Percentiles rank a stretch among this genome's conserved stretches.
phyloP scores from a whole-genome alignment of 768 basidiomycete genomes.

The Trametes gibbosa region DNA sequence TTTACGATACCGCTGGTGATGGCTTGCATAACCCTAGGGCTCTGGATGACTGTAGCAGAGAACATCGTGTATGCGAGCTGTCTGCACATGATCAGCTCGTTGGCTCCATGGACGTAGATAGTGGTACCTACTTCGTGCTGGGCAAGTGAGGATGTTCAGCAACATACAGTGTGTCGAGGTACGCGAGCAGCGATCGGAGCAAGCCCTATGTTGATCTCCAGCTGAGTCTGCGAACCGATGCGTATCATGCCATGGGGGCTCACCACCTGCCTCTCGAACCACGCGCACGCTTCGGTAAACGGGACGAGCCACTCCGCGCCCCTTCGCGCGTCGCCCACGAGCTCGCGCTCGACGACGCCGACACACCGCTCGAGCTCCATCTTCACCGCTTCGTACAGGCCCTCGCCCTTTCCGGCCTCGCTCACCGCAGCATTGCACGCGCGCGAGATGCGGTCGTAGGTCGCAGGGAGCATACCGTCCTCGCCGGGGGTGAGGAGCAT shows the following conservation, averaged over 20 bases:
- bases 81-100: slow-evolving; percentile 16
- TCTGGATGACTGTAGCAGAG: slow-evolving; percentile 47
- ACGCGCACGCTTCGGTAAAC: slow-evolving; percentile 56
- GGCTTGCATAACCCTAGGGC: slow-evolving; percentile 40
- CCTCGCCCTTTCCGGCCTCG: slow-evolving; percentile 51
- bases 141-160: slow-evolving; percentile 35
- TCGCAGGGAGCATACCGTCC: slow-evolving; percentile 37
- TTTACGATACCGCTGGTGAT: slow-evolving; percentile 44
- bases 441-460: slow-evolving; percentile 55
- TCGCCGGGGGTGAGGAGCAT: slow-evolving; percentile 39
- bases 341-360: slow-evolving; percentile 36
- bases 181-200: slow-evolving; percentile 62
- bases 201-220: slow-evolving; percentile 40
- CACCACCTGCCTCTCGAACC: slow-evolving; percentile 68
- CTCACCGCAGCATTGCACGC: slow-evolving; percentile 57
- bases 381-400: slow-evolving; percentile 55
- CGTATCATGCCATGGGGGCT: slow-evolving; percentile 28
- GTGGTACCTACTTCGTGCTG: slow-evolving; percentile 44
- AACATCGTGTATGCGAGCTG: slow-evolving; percentile 60
- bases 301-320: slow-evolving; percentile 51
- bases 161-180: slow-evolving; percentile 69
- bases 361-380: slow-evolving; percentile 60
- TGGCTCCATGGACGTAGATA: background rate
- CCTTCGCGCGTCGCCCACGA: slow-evolving; percentile 29
- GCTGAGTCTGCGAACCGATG: background rate